Percentiles rank a stretch among this genome's conserved stretches.
Conservation (phyloP, 768 basidiomycete species). For the Lentinula lateritia region DNA sequence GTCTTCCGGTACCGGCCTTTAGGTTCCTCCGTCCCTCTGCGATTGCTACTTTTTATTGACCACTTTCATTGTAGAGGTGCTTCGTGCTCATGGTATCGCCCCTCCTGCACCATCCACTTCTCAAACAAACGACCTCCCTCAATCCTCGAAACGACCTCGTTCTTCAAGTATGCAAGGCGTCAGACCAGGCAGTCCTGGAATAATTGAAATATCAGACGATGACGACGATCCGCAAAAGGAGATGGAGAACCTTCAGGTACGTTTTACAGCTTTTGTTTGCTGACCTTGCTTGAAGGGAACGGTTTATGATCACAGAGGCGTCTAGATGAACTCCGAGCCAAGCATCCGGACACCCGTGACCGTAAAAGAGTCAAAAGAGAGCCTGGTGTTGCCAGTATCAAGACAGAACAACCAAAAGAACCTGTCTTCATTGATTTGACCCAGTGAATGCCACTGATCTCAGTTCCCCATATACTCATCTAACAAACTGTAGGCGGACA, state of each 20-base stretch:
- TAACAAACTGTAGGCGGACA: no score
- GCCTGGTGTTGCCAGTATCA: not conserved
- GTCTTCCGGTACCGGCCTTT: not conserved
- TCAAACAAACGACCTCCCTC: not conserved
- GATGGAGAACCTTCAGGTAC: not conserved
- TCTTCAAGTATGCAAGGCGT: not conserved
- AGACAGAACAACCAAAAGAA: not conserved
- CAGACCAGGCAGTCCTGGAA: not conserved
- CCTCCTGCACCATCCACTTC: not conserved
- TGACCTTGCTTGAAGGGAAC: not conserved
- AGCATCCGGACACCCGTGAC: not conserved
- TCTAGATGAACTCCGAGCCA: not conserved
- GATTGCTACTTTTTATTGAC: no score
- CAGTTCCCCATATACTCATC: no score
- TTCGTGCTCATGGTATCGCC: not conserved
- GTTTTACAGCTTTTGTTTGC: not conserved
- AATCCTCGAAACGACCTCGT: not conserved
- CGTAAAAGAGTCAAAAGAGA: not conserved
- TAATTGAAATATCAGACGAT: not conserved
- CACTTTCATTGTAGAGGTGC: not conserved
- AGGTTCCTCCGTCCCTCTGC: not conserved
- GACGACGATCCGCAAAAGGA: not conserved
- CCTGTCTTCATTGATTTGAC: conserved; percentile 1
- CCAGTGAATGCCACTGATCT: not conserved
- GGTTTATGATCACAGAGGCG: not conserved